These are phyloP conservation scores for Trichoderma sp. DNA, from an alignment of 2,329 filamentous ascomycete genomes.

Conservation along the genomic window DNA sequence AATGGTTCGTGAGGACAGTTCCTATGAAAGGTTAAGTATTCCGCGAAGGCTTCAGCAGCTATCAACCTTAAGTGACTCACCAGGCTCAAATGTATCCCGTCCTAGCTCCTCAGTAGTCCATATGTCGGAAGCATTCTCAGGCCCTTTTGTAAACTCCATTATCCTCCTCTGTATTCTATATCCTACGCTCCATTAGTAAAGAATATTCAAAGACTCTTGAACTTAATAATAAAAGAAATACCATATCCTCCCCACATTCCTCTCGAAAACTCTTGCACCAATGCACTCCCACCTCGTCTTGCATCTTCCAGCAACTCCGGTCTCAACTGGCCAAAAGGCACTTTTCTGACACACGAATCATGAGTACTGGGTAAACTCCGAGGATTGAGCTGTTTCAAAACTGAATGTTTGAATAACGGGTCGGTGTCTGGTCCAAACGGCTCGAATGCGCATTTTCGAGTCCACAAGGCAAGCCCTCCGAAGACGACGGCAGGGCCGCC, in stretches of 20 bases:
- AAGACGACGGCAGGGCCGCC: not conserved
- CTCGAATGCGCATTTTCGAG: conserved; percentile 6
- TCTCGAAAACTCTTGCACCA: conserved; percentile 5
- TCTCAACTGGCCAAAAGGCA: not conserved
- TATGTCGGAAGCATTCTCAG: not conserved
- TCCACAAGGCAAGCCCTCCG: not conserved
- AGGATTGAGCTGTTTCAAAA: not conserved
- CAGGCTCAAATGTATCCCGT: not conserved
- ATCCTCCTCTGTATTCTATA: conserved; percentile 6
- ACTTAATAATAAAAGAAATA: not conserved
- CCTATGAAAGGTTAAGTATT: not conserved
- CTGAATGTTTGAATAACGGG: not conserved
- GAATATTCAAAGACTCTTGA: rapidly evolving
- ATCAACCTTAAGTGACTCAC: too few relatives aligned
- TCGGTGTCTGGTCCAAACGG: not conserved
- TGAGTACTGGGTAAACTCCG: not conserved
- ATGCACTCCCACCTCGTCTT: not conserved
- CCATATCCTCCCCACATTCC: conserved; percentile 14
- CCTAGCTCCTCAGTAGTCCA: not conserved
- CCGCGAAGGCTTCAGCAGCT: too few relatives aligned
- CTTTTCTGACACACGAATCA: not conserved
- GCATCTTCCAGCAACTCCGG: conserved; percentile 5
- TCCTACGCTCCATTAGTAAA: not conserved
- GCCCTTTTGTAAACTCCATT: conserved; percentile 1
- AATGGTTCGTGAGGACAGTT: not conserved